Evolutionary conservation across 495 filamentous ascomycete species (phyloP).

Genomic region (Penicillium macrosclerotiorum): DNA sequence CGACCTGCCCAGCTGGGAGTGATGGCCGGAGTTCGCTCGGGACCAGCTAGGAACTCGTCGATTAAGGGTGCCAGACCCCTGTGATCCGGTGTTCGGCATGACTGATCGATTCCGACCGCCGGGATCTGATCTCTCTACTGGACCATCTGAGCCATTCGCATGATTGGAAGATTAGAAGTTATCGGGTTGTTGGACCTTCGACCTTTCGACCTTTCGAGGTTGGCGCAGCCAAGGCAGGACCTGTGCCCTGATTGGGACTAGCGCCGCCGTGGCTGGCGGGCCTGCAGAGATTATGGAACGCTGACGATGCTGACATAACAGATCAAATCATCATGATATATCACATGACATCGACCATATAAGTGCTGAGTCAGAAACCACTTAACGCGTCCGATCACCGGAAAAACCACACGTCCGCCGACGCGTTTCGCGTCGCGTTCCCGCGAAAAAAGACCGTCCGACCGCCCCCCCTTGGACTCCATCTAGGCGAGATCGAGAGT

Average conservation of each 20-base stretch:
- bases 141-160: too few species aligned
- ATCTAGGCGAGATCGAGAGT: too few species aligned
- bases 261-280: background rate
- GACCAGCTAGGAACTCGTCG: background rate
- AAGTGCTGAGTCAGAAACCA: constrained; percentile 31
- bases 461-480: too few species aligned
- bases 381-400: constrained; percentile 37
- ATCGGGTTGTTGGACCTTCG: too few species aligned
- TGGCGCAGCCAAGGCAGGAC: background rate
- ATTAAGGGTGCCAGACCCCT: too few species aligned
- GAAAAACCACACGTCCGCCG: constrained; percentile 10
- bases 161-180: too few species aligned
- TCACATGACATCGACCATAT: too few species aligned
- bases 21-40: constrained; percentile 3
- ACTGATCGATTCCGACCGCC: too few species aligned
- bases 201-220: background rate
- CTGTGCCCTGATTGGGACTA: background rate
- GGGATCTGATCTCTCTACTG: too few species aligned
- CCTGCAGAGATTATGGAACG: background rate
- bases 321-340: too few species aligned
- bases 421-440: constrained; percentile 43
- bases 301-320: too few species aligned
- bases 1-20: background rate
- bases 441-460: constrained; percentile 19
- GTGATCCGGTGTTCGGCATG: too few species aligned